Conservation (phyloP, 78 protist species). For the slime mould (Dictyostelium discoideum) region DNA sequence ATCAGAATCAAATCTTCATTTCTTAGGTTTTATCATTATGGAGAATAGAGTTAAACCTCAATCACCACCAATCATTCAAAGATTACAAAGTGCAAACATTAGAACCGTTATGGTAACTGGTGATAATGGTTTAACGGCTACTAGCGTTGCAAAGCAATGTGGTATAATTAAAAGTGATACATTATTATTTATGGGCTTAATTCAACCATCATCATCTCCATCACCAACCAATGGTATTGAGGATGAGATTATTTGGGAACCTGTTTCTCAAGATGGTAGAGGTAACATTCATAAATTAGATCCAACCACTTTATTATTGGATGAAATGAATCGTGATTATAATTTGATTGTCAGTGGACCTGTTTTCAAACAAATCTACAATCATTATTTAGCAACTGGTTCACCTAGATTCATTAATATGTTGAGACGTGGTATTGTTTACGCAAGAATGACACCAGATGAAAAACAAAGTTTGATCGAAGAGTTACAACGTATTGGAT, state of each 20-base stretch:
- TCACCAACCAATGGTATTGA: neutral
- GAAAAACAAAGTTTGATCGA: conserved; percentile 86
- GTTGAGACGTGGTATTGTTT: conserved; percentile 76
- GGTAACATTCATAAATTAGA: conserved; percentile 28
- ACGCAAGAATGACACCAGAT: conserved; percentile 89
- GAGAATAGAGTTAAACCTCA: conserved; percentile 87
- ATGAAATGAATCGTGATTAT: neutral
- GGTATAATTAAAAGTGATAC: conserved; percentile 66
- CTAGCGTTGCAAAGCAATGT: conserved; percentile 87
- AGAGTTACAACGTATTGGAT: conserved; percentile 85
- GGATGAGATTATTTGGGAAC: conserved; percentile 13
- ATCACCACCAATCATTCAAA: conserved; percentile 65
- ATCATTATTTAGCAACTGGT: conserved; percentile 29
- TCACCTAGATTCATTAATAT: conserved; percentile 7
- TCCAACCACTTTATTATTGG: conserved; percentile 21
- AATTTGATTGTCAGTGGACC: conserved; percentile 63
- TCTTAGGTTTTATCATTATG: conserved; percentile 83
- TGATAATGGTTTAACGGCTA: conserved; percentile 95
- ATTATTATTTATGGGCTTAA: conserved; percentile 17
- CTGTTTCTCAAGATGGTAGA: neutral
- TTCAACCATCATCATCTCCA: neutral
- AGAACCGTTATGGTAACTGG: conserved; percentile 88
- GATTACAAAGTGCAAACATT: conserved; percentile 76
- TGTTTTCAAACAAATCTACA: conserved; percentile 23
- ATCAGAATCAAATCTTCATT: conserved; percentile 75